Conservation (phyloP, 805 yeast species). For the Hanseniaspora clermontiae region DNA sequence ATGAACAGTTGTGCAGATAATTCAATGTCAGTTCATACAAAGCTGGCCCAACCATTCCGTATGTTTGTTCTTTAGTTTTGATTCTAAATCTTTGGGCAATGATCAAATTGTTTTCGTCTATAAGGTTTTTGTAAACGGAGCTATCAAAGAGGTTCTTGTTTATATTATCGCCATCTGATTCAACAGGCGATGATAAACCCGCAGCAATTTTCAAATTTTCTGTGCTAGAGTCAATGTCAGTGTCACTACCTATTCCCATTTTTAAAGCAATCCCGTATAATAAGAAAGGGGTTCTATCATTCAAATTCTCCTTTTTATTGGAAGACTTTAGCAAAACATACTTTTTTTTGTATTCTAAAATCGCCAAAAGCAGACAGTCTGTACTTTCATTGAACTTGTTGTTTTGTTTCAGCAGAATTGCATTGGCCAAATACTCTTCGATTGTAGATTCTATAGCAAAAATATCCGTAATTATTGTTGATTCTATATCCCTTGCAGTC, state of each 20-base stretch:
- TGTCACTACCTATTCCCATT: conserved; percentile 55
- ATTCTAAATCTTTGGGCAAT: not conserved
- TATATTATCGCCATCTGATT: conserved; percentile 1
- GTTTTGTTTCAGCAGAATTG: conserved; percentile 38
- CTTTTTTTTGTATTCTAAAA: conserved; percentile 29
- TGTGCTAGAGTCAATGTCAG: conserved; percentile 42
- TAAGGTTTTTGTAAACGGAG: not conserved
- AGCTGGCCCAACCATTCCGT: conserved; percentile 2
- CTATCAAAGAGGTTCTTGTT: not conserved
- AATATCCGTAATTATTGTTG: not conserved
- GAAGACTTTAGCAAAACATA: not conserved
- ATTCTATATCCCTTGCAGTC: not conserved
- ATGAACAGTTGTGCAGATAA: not conserved
- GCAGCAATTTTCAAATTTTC: conserved; percentile 49
- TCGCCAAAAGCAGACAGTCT: conserved; percentile 52
- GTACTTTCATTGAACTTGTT: conserved; percentile 60
- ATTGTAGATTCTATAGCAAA: not conserved
- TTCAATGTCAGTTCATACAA: conserved; percentile 4
- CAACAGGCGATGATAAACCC: conserved; percentile 20
- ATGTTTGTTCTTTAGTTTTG: not conserved
- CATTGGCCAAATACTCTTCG: conserved; percentile 20
- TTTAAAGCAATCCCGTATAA: conserved; percentile 56
- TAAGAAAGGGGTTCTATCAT: conserved; percentile 53
- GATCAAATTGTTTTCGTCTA: not conserved
- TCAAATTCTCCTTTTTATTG: conserved; percentile 20